Evolutionary conservation across 108 stramenopile genomes (phyloP).

Genomic region (Cyclotella kingstonii): DNA sequence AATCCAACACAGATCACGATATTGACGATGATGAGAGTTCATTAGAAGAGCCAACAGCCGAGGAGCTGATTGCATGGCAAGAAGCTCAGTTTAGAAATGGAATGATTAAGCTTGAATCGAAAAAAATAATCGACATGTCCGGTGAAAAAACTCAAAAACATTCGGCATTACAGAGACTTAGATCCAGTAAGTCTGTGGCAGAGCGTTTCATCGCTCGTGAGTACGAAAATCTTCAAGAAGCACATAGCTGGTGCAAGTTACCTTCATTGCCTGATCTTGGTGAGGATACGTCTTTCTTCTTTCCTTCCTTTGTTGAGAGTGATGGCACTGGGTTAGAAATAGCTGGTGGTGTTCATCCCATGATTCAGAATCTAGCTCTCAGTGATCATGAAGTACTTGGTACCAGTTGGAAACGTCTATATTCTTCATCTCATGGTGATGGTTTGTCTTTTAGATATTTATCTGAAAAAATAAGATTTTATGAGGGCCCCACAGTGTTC

Average conservation of each 20-base stretch:
- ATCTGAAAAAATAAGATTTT: conserved; percentile 40
- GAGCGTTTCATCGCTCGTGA: conserved; percentile 8
- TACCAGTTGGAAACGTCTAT: conserved; percentile 54
- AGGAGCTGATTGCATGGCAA: conserved; percentile 67
- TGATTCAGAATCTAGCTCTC: conserved; percentile 23
- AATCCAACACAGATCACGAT: conserved; percentile 4
- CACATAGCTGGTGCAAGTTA: conserved; percentile 43
- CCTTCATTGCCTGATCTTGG: conserved; percentile 39
- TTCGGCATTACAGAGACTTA: conserved; percentile 11
- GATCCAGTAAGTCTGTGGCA: conserved; percentile 5
- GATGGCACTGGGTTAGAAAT: conserved; percentile 16
- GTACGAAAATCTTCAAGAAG: conserved; percentile 10
- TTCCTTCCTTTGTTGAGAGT: conserved; percentile 11
- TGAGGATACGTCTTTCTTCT: conserved; percentile 47
- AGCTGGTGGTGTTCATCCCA: conserved; percentile 20
- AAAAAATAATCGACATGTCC: conserved; percentile 11
- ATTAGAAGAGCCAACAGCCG: conserved; percentile 52
- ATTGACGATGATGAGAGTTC: conserved; percentile 23
- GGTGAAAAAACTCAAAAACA: conserved; percentile 4
- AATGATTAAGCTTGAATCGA: conserved; percentile 11
- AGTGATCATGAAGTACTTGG: conserved; percentile 55
- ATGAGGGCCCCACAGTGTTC: conserved; percentile 50
- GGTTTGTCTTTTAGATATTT: conserved; percentile 52
- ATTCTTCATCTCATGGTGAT: conserved; percentile 49
- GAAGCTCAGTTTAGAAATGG: conserved; percentile 59